Evolutionary conservation across 805 yeast species (phyloP), one percentile per base, ranked within the genome.

Genomic region (Ogataea ramenticola): DNA sequence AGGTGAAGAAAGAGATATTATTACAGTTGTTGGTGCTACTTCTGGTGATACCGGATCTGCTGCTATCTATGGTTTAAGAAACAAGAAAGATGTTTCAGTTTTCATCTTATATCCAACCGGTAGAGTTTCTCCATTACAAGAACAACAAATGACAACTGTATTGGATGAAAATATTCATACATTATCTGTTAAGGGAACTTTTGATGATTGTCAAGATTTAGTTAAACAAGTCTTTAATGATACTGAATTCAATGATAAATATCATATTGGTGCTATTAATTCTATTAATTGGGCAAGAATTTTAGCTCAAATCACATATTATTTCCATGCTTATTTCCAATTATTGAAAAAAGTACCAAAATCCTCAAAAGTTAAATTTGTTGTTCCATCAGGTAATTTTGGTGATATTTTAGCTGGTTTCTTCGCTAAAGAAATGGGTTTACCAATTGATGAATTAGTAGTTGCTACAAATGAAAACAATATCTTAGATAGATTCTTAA

Each of bases 21-120:
- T 93, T 58, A 93, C 99, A 33, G 98, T 93, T 52, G 96, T 93
- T 46, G 99, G 99, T 59, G 99, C 99, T 37, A 93, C 99, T 24
- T 85, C 96, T 39, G 99, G 99, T 60, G 99, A 93, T 60, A 93
- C 99, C 39, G 99, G 99, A 47, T 86, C 96, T 43, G 99, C 99
- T 43, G 99, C 99, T 49, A 93, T 93, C 54, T 93, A 93, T 67
- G 99, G 99, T 43, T 76, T 93, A 53, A 79, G 99, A 69, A 95
- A 95, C 64, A 93, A 93, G 69, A 86, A 89, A 67, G 98, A 93
- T 64, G 96, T 93, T n/a, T 85, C 95, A 27, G 99, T 93, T 20
- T 93, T 93, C 67, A 93, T 93, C 51, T 70, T 93, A 56, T 93
- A 91, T 61, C 99, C 99, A 57, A 87, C 96, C 9, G 99, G 98